Conservation (phyloP, 371 early-diverging fungal genomes). For the Lichtheimia ornata region DNA sequence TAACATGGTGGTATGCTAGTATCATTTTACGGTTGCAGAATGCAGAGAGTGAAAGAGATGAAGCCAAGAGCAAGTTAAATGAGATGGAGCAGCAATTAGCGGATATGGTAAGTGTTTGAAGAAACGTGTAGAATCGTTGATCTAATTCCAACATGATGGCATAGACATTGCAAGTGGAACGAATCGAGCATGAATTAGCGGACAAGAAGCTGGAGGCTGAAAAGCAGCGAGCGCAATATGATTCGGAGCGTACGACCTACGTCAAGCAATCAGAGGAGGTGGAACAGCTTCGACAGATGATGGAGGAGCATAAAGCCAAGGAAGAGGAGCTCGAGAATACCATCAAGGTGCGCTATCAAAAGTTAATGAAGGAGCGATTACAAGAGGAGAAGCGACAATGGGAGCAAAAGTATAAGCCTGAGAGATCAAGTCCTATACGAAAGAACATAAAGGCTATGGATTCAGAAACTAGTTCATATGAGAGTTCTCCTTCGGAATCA, state of each 20-base stretch:
- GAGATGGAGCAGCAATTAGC: constrained; percentile 24
- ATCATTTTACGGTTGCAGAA: constrained; percentile 48
- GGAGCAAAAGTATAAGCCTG: constrained; percentile 28
- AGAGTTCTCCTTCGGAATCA: not conserved
- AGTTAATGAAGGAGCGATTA: constrained; percentile 39
- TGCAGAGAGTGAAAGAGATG: constrained; percentile 44
- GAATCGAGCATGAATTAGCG: constrained; percentile 27
- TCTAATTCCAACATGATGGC: not conserved
- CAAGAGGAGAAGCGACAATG: constrained; percentile 41
- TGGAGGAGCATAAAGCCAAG: constrained; percentile 33
- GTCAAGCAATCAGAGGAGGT: constrained; percentile 30
- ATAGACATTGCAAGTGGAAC: constrained; percentile 13
- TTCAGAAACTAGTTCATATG: not conserved
- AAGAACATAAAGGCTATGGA: constrained; percentile 7
- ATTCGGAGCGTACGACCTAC: constrained; percentile 23
- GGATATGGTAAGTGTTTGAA: constrained; percentile 18
- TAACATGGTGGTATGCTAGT: constrained; percentile 15
- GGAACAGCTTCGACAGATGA: constrained; percentile 25
- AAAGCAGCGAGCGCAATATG: constrained; percentile 22
- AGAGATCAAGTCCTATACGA: constrained; percentile 8
- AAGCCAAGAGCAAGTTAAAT: constrained; percentile 27
- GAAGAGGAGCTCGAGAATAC: constrained; percentile 39
- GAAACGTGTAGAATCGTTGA: not conserved
- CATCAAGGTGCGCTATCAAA: constrained; percentile 45
- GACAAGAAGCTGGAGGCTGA: constrained; percentile 26